Evolutionary conservation across 139 green algal species (phyloP), one percentile per base, ranked within the genome.

Genomic region (Raphidocelis subcapitata): DNA sequence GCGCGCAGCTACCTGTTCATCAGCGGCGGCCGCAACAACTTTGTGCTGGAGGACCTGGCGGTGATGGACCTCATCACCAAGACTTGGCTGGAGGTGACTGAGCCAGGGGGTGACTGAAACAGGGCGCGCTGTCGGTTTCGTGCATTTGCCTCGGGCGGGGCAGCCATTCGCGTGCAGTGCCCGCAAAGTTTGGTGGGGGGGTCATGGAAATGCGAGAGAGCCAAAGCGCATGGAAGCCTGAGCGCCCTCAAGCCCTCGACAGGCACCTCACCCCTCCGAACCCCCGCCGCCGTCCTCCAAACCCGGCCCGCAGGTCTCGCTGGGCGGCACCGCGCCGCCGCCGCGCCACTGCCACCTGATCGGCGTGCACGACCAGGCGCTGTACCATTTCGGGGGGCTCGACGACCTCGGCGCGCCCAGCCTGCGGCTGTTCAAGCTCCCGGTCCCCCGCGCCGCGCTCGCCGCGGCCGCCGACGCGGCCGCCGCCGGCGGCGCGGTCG

Each of bases 31-130:
- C 52, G 70, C 31, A 77, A 77, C 70, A 77, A 77, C 70, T 95
- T 96, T 62, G 86, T 95, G 64, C 77, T 95, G 66, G 85, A 94
- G 35, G 92, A 97, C 80, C 69, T 95, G 54, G 91, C 86, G 65
- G 72, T 90, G 59, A 79, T 94, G 47, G 86, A 95, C 76, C 73
- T 92, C 33, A 70, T 88, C 57, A 66, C 26, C 5, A 26, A 62
- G 18, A 72, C 26, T 69, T 88, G 76, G 61, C 60, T 81, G 23
- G 32, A 77, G 33, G 70, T 77, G 47, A 12, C 12, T 49, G 41
- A 12, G 41, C 8, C 12, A 8, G 41, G 41, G 41, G 41, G 41
- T 49, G 8, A 49, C 8, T 20, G 41, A 49, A 49, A 20, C 41
- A 49, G 41, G 12, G 8, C 12, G 41, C 8, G 41, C n/a, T n/a